phyloP scores from a whole-genome alignment of 257 asterid species.

The Hygrophila difformis region DNA sequence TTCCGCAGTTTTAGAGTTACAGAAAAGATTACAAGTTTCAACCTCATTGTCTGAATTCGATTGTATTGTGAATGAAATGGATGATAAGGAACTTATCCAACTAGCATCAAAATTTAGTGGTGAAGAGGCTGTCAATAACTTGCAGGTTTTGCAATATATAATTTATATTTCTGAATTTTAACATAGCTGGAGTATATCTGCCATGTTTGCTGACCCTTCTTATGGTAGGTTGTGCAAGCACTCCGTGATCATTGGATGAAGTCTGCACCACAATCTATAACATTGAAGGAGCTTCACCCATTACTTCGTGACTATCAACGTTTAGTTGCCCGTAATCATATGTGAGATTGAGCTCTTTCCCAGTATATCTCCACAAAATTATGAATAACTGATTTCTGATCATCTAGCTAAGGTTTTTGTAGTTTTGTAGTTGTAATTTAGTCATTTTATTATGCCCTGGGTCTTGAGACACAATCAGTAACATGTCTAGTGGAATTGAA shows the following conservation, averaged over 20 bases:
- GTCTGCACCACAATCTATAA: conserved; percentile 49
- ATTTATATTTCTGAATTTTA: conserved; percentile 7
- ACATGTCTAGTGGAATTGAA: too few relatives aligned
- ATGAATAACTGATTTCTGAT: conserved; percentile 2
- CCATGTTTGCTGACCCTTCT: conserved; percentile 15
- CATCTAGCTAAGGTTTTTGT: conserved; percentile 4
- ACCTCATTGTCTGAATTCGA: conserved; percentile 31
- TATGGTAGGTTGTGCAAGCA: conserved; percentile 54
- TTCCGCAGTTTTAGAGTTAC: conserved; percentile 46
- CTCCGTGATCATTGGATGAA: conserved; percentile 74
- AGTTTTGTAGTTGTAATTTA: background rate
- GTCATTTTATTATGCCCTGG: background rate
- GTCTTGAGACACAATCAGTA: background rate
- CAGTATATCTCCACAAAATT: conserved; percentile 1
- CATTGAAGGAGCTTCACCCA: conserved; percentile 75
- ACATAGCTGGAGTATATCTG: conserved; percentile 9
- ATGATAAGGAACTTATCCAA: conserved; percentile 62
- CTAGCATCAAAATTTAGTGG: conserved; percentile 48
- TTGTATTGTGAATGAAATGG: conserved; percentile 47
- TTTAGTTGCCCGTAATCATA: conserved; percentile 42
- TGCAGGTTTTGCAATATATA: conserved; percentile 40
- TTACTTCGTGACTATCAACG: conserved; percentile 83
- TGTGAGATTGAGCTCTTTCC: conserved; percentile 42
- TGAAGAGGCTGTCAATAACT: conserved; percentile 29
- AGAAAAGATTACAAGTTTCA: conserved; percentile 49